Percentiles rank a stretch among this genome's conserved stretches.
Evolutionary conservation across 1,139 yeast species (phyloP).

Genomic region (Taiozyma onychis): DNA sequence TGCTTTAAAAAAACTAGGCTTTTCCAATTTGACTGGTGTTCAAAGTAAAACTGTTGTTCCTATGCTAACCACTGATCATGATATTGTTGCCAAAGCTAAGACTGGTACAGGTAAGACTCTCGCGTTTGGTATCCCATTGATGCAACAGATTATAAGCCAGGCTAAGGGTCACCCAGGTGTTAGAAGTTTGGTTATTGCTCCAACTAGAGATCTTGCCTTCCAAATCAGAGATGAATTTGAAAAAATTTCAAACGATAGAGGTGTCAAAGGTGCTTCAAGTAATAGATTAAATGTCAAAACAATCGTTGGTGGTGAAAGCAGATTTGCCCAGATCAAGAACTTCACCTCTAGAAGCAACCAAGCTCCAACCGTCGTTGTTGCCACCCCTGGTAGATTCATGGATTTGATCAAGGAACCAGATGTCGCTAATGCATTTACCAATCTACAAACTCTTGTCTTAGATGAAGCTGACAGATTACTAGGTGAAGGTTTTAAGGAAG

Average conservation of each 20-base stretch:
- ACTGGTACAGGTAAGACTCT: constrained; percentile 86
- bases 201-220: constrained; percentile 88
- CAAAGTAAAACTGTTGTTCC: constrained; percentile 73
- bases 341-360: constrained; percentile 22
- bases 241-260: constrained; percentile 33
- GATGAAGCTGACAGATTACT: constrained; percentile 88
- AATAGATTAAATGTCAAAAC: constrained; percentile 29
- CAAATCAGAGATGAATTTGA: constrained; percentile 71
- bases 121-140: constrained; percentile 74
- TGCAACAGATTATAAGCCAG: constrained; percentile 46
- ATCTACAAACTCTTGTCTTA: constrained; percentile 60
- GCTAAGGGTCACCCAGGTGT: constrained; percentile 32
- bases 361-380: constrained; percentile 58
- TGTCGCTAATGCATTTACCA: constrained; percentile 44
- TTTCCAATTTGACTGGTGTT: constrained; percentile 62
- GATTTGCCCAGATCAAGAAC: constrained; percentile 31
- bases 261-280: constrained; percentile 28
- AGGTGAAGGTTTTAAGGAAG: constrained; percentile 70
- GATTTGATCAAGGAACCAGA: constrained; percentile 48
- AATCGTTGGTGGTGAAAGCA: constrained; percentile 48
- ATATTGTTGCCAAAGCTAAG: constrained; percentile 41
- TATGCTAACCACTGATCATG: constrained; percentile 48
- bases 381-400: constrained; percentile 84
- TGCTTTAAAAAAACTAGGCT: constrained; percentile 39
- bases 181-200: constrained; percentile 69